Base-by-base conservation (phyloP, 768 basidiomycete genomes). In the Tulasnella sp. region DNA sequence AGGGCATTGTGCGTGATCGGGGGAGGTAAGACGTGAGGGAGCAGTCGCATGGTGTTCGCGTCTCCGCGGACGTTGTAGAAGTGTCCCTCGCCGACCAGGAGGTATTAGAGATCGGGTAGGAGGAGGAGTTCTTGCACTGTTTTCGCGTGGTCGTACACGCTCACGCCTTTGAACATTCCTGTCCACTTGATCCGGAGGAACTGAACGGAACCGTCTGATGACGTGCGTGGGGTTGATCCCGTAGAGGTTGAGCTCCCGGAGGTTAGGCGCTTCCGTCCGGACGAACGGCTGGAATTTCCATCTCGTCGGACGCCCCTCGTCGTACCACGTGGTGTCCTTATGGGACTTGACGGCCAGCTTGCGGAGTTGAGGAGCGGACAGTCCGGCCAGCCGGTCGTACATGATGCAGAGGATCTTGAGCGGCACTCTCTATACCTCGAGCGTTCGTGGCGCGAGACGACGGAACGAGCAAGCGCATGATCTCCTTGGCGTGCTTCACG, bases 101-200 rank as follows among this genome's bases (percentile, higher is more conserved):
- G 78, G 81, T 16, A 42, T 77, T 76, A 5, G 75, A 78, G 17
- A 78, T 78, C 19, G 3, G 47, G 47, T 6, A 52, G 47, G 19
- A 75, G 52, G 36, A 94, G 79, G 35, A 89, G 83, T 71, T 92
- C 85, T 77, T 95, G 94, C 67, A 96, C 81, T 5, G 89, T 73
- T 75, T 91, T 89, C 22, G 95, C 75, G 77, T 95, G 92, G 14
- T 80, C 75, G 77, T 94, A 95, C 14, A 87, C 84, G 26, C 22
- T 52, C 9, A 11, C n/a, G 1, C 6, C 22, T 11, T 26, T 26
- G 19, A 52, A 52, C 12, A 52, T 26, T 12, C 47, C 47, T 3
- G 3, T 6, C 47, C 47, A 52, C 47, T 52, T 52, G 47, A 52
- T 16, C 29, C 47, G n/a, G n/a, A n/a, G n/a, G n/a, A n/a, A n/a